Evolutionary conservation across 2,329 filamentous ascomycete species (phyloP), one percentile per base, ranked within the genome.

Genomic region (Rachicladosporium sp.): DNA sequence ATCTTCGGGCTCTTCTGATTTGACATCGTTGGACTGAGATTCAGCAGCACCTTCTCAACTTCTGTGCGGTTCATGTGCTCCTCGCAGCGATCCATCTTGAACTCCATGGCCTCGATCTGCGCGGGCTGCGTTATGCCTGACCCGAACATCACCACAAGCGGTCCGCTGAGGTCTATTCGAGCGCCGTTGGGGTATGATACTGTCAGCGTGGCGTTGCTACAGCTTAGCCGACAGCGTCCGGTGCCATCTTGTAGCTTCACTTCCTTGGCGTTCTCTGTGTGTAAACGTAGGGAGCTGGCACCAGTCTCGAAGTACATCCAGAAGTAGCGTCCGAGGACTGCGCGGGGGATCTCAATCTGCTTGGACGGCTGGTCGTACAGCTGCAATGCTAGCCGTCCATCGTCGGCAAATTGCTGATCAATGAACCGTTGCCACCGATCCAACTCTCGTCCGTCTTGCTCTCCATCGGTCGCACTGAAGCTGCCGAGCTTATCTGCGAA

Each of bases 111-210:
- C 45, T 94, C 85, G 43, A 98, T 80, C 15, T 19, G 15, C 15
- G 15, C 15, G 15, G 15, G 5, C 58, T 82, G 86, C n/a, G 21
- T 41, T 12, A 31, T 32, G 45, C 86, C 80, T 6, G 66, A 67
- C 50, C 93, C 82, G 55, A 94, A 93, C 45, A 85, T 76, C 1
- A 81, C 87, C 36, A 79, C 78, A 19, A 96, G 65, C 4, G 71
- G 77, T 33, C 89, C 89, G n/a, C 69, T 43, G 43, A 52, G 52
- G 33, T 55, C 54, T 30, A 56, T 50, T 38, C 45, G 86, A 44
- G 81, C 82, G 38, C 80, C 82, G 46, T 82, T 85, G 37, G 82
- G 76, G 54, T 89, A 95, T 75, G 84, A 93, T 57, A 94, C 93
- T 4, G 91, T 80, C 42, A 96, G 76, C 53, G 78, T 91, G 19